A percentile compares a stretch with the other conserved stretches of the same genome.
These are phyloP conservation scores for Chlorophyllum brunneum DNA, from an alignment of 768 basidiomycete species.

Conservation along the genomic window DNA sequence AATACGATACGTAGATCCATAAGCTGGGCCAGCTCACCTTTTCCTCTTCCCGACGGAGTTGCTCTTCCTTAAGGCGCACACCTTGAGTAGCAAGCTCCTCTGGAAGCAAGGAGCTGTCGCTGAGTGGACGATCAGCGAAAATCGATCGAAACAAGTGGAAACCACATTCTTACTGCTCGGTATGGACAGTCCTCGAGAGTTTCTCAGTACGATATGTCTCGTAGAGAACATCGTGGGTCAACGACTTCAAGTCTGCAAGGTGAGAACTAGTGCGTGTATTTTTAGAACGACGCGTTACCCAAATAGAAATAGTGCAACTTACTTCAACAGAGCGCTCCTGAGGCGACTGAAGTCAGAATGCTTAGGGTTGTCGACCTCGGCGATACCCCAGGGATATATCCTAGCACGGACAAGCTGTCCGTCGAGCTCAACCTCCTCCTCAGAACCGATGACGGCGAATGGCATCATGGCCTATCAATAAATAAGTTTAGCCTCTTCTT, in stretches of 20 bases:
- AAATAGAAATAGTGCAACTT: constrained; percentile 21
- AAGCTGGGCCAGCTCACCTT: too few relatives aligned
- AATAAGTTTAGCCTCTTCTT: not conserved
- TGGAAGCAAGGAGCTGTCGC: constrained; percentile 87
- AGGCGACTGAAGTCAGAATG: constrained; percentile 98
- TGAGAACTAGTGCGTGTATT: constrained; percentile 62
- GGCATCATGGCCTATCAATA: constrained; percentile 78
- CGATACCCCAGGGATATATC: constrained; percentile 98
- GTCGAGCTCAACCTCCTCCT: constrained; percentile 93
- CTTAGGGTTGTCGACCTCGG: constrained; percentile 98
- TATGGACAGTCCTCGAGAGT: constrained; percentile 82
- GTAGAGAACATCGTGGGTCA: constrained; percentile 92
- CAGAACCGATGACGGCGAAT: constrained; percentile 95
- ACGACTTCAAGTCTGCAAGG: constrained; percentile 88
- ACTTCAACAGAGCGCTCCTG: constrained; percentile 89
- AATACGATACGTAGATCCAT: constrained; percentile 13
- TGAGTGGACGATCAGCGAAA: constrained; percentile 28
- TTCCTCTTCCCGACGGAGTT: constrained; percentile 94
- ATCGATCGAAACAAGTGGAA: too few relatives aligned
- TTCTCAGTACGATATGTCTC: constrained; percentile 99
- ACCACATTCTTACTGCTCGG: constrained; percentile 55
- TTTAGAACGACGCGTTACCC: constrained; percentile 6
- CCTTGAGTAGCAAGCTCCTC: constrained; percentile 97
- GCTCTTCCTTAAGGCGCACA: constrained; percentile 98
- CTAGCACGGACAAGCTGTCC: constrained; percentile 90